Conservation (phyloP, 331 rosid genomes). For the Cydonia oblonga region DNA sequence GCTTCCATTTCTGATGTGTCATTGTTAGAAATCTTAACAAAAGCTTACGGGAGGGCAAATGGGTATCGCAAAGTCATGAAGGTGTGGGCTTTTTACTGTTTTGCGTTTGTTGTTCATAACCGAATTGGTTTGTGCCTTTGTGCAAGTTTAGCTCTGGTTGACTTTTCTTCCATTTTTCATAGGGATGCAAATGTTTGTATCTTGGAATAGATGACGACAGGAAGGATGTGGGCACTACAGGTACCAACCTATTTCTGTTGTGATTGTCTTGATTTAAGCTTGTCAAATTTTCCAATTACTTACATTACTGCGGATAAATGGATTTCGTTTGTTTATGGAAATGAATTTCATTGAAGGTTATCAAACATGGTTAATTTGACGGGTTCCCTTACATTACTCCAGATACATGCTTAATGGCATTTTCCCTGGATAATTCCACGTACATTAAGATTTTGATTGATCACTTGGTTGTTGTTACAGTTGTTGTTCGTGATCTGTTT, state of each 20-base stretch:
- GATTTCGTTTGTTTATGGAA: not conserved
- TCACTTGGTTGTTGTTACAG: conserved; percentile 34
- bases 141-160: conserved; percentile 18
- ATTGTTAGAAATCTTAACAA: conserved; percentile 71
- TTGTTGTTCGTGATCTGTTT: conserved; percentile 75
- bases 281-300: not conserved
- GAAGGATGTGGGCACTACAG: conserved; percentile 86
- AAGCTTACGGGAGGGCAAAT: conserved; percentile 79
- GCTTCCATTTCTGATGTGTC: conserved; percentile 90
- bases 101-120: conserved; percentile 5
- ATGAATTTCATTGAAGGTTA: not conserved
- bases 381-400: not conserved
- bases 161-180: conserved; percentile 21
- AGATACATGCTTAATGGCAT: not conserved
- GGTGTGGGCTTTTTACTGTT: conserved; percentile 31
- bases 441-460: not conserved
- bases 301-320: too few relatives aligned
- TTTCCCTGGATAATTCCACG: not conserved
- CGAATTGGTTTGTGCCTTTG: not conserved
- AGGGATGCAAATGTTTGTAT: conserved; percentile 84
- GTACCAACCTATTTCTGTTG: conserved; percentile 14
- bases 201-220: conserved; percentile 77
- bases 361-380: not conserved
- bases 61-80: conserved; percentile 82
- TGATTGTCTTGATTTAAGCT: not conserved